Percentiles rank a stretch among this genome's conserved stretches.
phyloP scores from a whole-genome alignment of 768 basidiomycete genomes.

The Omphalotus guepiniiformis region DNA sequence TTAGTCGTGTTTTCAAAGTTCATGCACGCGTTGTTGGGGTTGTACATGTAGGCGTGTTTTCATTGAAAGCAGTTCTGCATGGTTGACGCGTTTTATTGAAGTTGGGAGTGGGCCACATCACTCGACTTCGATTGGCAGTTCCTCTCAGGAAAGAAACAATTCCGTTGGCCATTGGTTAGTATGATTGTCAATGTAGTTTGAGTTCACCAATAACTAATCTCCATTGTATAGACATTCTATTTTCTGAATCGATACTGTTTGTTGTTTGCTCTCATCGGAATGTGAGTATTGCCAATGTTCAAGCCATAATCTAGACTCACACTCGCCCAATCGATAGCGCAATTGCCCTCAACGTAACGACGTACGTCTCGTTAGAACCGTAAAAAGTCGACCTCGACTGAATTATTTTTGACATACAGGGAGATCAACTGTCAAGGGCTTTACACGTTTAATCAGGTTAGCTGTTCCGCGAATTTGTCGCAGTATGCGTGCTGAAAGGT shows the following conservation, averaged over 20 bases:
- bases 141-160: conserved; percentile 49
- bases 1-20: conserved; percentile 44
- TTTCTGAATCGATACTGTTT: conserved; percentile 67
- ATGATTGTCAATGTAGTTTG: background rate
- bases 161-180: conserved; percentile 66
- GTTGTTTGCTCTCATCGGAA: conserved; percentile 62
- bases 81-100: conserved; percentile 20
- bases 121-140: conserved; percentile 64
- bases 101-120: conserved; percentile 68
- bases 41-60: conserved; percentile 47
- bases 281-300: conserved; percentile 39
- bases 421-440: conserved; percentile 62
- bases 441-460: conserved; percentile 58
- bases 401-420: conserved; percentile 20
- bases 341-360: conserved; percentile 55
- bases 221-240: conserved; percentile 51
- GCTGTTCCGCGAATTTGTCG: background rate
- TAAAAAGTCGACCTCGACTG: conserved; percentile 1
- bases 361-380: conserved; percentile 25
- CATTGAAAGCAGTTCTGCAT: background rate
- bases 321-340: conserved; percentile 31
- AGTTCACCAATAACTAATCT: conserved; percentile 1
- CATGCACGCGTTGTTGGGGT: conserved; percentile 55
- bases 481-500: background rate
- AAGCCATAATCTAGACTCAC: conserved; percentile 1